Evolutionary conservation across 371 early-diverging fungal species (phyloP), one percentile per base, ranked within the genome.

Genomic region (Parasitella parasitica): DNA sequence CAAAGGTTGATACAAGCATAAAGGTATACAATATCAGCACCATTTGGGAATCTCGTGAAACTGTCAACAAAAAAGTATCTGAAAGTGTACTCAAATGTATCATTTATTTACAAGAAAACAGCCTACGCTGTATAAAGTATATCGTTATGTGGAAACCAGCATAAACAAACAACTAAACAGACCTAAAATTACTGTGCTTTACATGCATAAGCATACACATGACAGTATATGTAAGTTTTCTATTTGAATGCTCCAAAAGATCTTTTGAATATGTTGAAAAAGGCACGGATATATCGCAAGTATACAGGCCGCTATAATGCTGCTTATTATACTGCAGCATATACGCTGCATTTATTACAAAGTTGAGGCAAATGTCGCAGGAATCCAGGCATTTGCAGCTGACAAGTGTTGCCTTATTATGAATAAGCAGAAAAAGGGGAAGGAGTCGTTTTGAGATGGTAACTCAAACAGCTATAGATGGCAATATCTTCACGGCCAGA

Each of bases 261-360:
- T n/a, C n/a, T n/a, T n/a, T 11, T 32, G 11, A 32, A 2, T 3
- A 2, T 8, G 6, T 32, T 32, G 6, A 32, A 8, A 6, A 8
- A 32, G 32, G 4, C 32, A 32, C 32, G 11, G 6, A 8, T 4
- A 32, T 32, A 3, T 32, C 0, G 46, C 13, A 12, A 9, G 24
- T 54, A 54, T n/a, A n/a, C n/a, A n/a, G n/a, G 54, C 36, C 35
- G 54, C 37, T 54, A 37, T 36, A 54, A 54, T 54, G 24, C 37
- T 36, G 37, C 15, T 54, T 54, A 15, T 34, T 13, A n/a, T 22
- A 8, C 36, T 54, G 54, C 54, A 54, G 54, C 37, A 36, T 37
- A 22, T n/a, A 34, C 20, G 54, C 22, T 36, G 37, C 54, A 54
- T 37, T n/a, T n/a, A n/a, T n/a, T n/a, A 54, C 35, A 24, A 7